Conservation (phyloP, 2,329 filamentous ascomycete genomes). For the Ilyonectria destructans region DNA sequence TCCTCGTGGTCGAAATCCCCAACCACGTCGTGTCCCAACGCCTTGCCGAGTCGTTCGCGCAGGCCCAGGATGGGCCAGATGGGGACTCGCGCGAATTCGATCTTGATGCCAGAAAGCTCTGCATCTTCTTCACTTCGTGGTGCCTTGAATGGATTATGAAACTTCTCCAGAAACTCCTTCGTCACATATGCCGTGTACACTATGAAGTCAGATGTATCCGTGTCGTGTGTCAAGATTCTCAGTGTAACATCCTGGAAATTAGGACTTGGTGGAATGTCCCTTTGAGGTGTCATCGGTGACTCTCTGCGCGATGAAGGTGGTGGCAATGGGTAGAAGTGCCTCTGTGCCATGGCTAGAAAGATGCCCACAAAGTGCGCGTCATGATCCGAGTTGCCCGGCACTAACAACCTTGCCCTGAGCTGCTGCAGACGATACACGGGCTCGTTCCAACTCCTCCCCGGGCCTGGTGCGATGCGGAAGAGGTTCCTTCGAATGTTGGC, state of each 20-base stretch:
- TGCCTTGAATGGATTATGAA: slow-evolving; percentile 64
- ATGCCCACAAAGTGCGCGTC: slow-evolving; percentile 69
- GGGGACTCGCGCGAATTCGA: slow-evolving; percentile 66
- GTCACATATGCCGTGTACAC: slow-evolving; percentile 69
- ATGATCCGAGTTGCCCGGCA: slow-evolving; percentile 65
- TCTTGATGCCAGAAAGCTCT: slow-evolving; percentile 57
- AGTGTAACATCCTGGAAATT: slow-evolving; percentile 66
- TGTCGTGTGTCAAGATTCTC: slow-evolving; percentile 67
- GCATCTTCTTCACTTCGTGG: slow-evolving; percentile 49
- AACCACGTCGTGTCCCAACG: slow-evolving; percentile 67
- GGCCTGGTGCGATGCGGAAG: slow-evolving; percentile 63
- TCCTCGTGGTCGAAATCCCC: slow-evolving; percentile 58
- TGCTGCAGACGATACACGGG: slow-evolving; percentile 66
- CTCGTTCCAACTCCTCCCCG: slow-evolving; percentile 59
- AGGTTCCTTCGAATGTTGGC: slow-evolving; percentile 63
- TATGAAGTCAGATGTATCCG: slow-evolving; percentile 65
- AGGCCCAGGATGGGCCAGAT: slow-evolving; percentile 71
- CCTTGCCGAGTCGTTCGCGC: slow-evolving; percentile 69
- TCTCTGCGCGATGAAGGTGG: slow-evolving; percentile 42
- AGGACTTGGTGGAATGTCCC: slow-evolving; percentile 45
- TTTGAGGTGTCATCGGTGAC: slow-evolving; percentile 46
- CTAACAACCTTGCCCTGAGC: slow-evolving; percentile 63
- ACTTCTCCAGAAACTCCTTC: slow-evolving; percentile 65
- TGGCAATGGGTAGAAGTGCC: slow-evolving; percentile 63
- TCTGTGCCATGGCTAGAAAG: slow-evolving; percentile 72